Evolutionary conservation across 768 basidiomycete species (phyloP).

Genomic region (Steccherinum ochraceum): DNA sequence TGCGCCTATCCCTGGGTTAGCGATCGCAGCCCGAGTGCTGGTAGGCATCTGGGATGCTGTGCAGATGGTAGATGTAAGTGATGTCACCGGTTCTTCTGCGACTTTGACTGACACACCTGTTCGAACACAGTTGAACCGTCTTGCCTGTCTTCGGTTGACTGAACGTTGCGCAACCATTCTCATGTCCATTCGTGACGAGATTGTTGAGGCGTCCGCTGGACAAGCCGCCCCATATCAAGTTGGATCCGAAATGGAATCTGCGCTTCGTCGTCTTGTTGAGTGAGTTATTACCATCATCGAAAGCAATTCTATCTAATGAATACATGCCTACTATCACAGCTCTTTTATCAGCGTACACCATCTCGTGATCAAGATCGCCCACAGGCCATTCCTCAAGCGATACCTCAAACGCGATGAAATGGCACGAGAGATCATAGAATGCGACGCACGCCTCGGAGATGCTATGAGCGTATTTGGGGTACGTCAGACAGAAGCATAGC

Average conservation of each 20-base stretch:
- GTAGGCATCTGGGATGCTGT: slow-evolving; percentile 62
- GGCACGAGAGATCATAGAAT: slow-evolving; percentile 40
- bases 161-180: slow-evolving; percentile 68
- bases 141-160: slow-evolving; percentile 63
- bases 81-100: background rate
- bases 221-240: slow-evolving; percentile 21
- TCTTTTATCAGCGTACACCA: slow-evolving; percentile 37
- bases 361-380: slow-evolving; percentile 53
- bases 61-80: slow-evolving; percentile 53
- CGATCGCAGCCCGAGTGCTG: slow-evolving; percentile 43
- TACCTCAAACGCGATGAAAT: slow-evolving; percentile 75
- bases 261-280: slow-evolving; percentile 47
- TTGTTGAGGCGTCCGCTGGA: slow-evolving; percentile 47
- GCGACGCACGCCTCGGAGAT: slow-evolving; percentile 47
- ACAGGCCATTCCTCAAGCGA: slow-evolving; percentile 70
- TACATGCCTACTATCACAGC: slow-evolving; percentile 16
- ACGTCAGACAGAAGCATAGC: slow-evolving; percentile 16
- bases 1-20: slow-evolving; percentile 51
- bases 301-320: background rate
- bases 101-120: background rate
- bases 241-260: slow-evolving; percentile 40
- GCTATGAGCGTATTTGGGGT: slow-evolving; percentile 53
- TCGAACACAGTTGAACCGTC: slow-evolving; percentile 50
- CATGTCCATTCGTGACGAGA: slow-evolving; percentile 55
- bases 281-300: slow-evolving; percentile 24